Percentiles rank a stretch among this genome's conserved stretches.
Conservation (phyloP, 2,329 filamentous ascomycete species). For the Fusarium sp. region DNA sequence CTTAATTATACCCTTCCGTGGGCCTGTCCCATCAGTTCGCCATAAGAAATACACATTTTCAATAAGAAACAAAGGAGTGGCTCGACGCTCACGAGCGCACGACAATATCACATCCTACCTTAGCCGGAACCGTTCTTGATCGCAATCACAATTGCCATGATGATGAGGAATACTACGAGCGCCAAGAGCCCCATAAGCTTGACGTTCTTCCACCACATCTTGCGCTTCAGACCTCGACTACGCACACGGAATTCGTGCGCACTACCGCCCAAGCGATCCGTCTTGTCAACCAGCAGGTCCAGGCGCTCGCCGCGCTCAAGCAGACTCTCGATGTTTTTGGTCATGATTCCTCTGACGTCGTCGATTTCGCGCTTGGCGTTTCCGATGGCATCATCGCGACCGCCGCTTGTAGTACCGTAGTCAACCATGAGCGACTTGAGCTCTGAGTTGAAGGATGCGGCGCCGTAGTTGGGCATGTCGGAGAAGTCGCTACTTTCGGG, state of each 20-base stretch:
- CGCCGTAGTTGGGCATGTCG: conserved; percentile 88
- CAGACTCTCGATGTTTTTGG: conserved; percentile 91
- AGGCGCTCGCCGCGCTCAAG: conserved; percentile 93
- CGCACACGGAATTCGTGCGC: conserved; percentile 91
- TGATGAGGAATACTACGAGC: conserved; percentile 74
- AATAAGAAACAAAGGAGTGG: conserved; percentile 38
- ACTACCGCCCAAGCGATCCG: conserved; percentile 87
- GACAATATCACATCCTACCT: conserved; percentile 14
- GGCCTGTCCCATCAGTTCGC: conserved; percentile 42
- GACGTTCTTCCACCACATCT: conserved; percentile 99
- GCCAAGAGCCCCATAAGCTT: conserved; percentile 87
- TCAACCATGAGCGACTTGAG: conserved; percentile 84
- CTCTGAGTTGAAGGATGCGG: conserved; percentile 85
- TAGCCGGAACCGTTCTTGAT: conserved; percentile 58
- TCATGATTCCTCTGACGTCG: conserved; percentile 93
- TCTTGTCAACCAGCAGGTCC: conserved; percentile 95
- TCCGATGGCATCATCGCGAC: conserved; percentile 83
- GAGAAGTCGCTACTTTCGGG: conserved; percentile 77
- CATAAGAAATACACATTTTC: conserved; percentile 40
- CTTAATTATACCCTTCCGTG: conserved; percentile 46
- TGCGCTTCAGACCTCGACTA: conserved; percentile 85
- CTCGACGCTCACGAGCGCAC: conserved; percentile 13
- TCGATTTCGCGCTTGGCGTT: conserved; percentile 93
- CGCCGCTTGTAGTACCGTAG: conserved; percentile 82
- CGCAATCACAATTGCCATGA: conserved; percentile 68